Evolutionary conservation across 768 basidiomycete species (phyloP).

Genomic region (Trichaptum fuscoviolaceum): DNA sequence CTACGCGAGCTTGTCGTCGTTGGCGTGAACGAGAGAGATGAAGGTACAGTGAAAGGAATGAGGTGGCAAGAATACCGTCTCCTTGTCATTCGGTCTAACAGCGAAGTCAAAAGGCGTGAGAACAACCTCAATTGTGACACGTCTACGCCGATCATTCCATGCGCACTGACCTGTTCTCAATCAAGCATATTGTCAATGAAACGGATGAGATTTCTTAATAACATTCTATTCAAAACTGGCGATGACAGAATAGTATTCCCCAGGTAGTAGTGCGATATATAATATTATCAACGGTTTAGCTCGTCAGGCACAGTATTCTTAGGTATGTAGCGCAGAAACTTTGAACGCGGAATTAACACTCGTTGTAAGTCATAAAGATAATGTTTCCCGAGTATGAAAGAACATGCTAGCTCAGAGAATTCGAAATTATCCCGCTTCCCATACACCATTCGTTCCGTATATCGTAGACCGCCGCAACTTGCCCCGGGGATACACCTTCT

Average conservation of each 20-base stretch:
- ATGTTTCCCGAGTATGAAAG: background rate
- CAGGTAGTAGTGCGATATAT: too few species aligned
- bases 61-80: background rate
- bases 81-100: background rate
- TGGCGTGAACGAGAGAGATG: background rate
- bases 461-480: slow-evolving; percentile 66
- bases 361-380: background rate
- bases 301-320: too few species aligned
- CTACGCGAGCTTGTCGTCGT: background rate
- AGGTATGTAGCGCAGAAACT: too few species aligned
- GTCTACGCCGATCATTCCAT: background rate
- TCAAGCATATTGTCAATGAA: too few species aligned
- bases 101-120: background rate
- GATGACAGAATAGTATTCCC: too few species aligned
- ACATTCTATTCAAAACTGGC: too few species aligned
- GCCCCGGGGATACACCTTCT: slow-evolving; percentile 71
- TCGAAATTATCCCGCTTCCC: slow-evolving; percentile 69
- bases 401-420: slow-evolving; percentile 9
- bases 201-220: too few species aligned
- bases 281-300: too few species aligned
- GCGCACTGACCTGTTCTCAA: too few species aligned
- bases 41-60: background rate
- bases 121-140: background rate
- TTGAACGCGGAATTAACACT: too few species aligned
- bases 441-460: slow-evolving; percentile 67